A percentile compares a stretch with the other conserved stretches of the same genome.
Evolutionary conservation across 495 filamentous ascomycete species (phyloP).

Genomic region (Aspergillus steynii): DNA sequence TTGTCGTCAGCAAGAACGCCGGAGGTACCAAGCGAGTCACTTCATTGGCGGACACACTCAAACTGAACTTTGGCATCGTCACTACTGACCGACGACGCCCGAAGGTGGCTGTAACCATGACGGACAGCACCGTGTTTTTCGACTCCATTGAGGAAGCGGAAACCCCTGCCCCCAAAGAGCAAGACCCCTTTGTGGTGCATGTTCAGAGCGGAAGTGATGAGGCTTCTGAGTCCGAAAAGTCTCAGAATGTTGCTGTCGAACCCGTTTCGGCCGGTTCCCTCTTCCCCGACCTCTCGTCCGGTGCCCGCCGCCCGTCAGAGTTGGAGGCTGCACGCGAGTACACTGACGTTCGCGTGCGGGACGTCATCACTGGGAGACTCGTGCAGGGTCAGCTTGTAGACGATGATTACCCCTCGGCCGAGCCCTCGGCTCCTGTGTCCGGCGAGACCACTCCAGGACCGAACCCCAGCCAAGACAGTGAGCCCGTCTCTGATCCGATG

Average conservation of each 20-base stretch:
- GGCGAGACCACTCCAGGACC: conserved; percentile 48
- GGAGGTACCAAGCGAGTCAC: conserved; percentile 96
- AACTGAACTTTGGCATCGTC: conserved; percentile 95
- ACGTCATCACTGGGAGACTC: conserved; percentile 88
- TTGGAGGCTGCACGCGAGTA: conserved; percentile 64
- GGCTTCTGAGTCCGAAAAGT: conserved; percentile 15
- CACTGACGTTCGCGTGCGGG: conserved; percentile 80
- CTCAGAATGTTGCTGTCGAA: conserved; percentile 7
- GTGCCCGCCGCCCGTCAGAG: conserved; percentile 42
- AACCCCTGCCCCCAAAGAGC: conserved; percentile 24
- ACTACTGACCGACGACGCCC: conserved; percentile 83
- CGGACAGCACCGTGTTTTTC: conserved; percentile 61
- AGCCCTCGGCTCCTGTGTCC: conserved; percentile 59
- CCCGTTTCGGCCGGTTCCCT: conserved; percentile 17
- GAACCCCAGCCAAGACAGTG: conserved; percentile 37
- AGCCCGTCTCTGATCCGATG: conserved; percentile 62
- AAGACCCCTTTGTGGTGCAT: conserved; percentile 36
- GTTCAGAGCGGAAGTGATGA: conserved; percentile 24
- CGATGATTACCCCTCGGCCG: conserved; percentile 82
- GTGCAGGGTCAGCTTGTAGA: conserved; percentile 97
- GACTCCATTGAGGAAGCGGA: conserved; percentile 43
- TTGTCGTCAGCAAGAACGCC: conserved; percentile 97
- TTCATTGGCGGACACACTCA: conserved; percentile 92
- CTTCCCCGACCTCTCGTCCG: conserved; percentile 37
- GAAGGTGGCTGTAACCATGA: conserved; percentile 56